These are phyloP conservation scores for Microthlaspi erraticum DNA, from an alignment of 345 rosid genomes.

Conservation along the genomic window DNA sequence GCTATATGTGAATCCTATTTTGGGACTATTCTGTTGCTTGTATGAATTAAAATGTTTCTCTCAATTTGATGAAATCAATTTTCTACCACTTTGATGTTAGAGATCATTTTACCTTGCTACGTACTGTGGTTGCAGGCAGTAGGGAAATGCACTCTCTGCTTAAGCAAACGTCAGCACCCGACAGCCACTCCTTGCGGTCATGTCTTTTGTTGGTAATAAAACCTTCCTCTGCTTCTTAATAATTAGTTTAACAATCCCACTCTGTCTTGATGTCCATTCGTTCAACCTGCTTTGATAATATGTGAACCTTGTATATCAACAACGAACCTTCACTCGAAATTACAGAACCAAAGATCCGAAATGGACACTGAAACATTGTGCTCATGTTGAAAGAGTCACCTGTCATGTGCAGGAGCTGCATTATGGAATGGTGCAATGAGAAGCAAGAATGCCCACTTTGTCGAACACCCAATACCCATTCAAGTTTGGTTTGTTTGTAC, in stretches of 20 bases:
- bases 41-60: not conserved
- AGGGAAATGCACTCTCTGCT: slow-evolving; percentile 83
- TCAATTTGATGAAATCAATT: not conserved
- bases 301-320: slow-evolving; percentile 1
- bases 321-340: not conserved
- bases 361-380: not conserved
- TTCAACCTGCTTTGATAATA: slow-evolving; percentile 3
- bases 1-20: slow-evolving; percentile 5
- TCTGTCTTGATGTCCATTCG: not conserved
- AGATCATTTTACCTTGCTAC: not conserved
- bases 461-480: slow-evolving; percentile 83
- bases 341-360: slow-evolving; percentile 19
- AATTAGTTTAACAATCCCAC: not conserved
- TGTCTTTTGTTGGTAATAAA: slow-evolving; percentile 81
- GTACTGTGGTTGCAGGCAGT: slow-evolving; percentile 35
- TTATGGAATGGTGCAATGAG: slow-evolving; percentile 98
- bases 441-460: slow-evolving; percentile 97
- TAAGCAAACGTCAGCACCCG: slow-evolving; percentile 80
- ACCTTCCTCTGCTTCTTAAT: slow-evolving; percentile 10
- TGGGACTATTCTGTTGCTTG: not conserved
- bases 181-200: slow-evolving; percentile 95
- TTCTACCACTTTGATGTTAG: slow-evolving; percentile 10
- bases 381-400: not conserved
- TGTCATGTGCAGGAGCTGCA: slow-evolving; percentile 72
- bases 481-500: slow-evolving; percentile 81